These are phyloP conservation scores for Juglanconis juglandina DNA, from an alignment of 2,329 filamentous ascomycete species.

Conservation along the genomic window DNA sequence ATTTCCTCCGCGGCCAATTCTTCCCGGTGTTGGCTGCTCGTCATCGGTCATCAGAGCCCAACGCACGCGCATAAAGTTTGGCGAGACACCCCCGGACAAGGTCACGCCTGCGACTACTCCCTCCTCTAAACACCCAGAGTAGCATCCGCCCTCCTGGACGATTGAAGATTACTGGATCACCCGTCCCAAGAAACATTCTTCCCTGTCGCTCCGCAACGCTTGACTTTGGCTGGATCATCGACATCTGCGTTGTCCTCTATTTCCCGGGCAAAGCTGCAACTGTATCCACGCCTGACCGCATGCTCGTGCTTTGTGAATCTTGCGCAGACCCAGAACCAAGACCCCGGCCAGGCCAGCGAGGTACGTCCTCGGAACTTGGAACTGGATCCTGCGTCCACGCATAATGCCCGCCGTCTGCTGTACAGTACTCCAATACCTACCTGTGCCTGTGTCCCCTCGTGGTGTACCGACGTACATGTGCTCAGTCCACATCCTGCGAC, in stretches of 20 bases:
- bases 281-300: background rate
- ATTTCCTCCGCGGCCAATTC: background rate
- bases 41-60: background rate
- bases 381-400: background rate
- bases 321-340: too few relatives aligned
- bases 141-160: slow-evolving; percentile 5
- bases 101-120: slow-evolving; percentile 15
- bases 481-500: slow-evolving; percentile 16
- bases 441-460: slow-evolving; percentile 4
- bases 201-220: background rate
- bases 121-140: slow-evolving; percentile 3
- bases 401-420: slow-evolving; percentile 4
- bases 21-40: background rate
- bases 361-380: background rate
- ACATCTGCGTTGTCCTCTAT: slow-evolving; percentile 3
- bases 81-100: slow-evolving; percentile 3
- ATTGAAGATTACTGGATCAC: background rate
- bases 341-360: background rate
- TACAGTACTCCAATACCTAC: slow-evolving; percentile 7
- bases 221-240: slow-evolving; percentile 6
- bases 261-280: background rate
- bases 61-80: background rate
- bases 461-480: slow-evolving; percentile 11
- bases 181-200: slow-evolving; percentile 2
- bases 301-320: background rate